phyloP scores from a whole-genome alignment of 116 monocot species.

The Iris pallida region DNA sequence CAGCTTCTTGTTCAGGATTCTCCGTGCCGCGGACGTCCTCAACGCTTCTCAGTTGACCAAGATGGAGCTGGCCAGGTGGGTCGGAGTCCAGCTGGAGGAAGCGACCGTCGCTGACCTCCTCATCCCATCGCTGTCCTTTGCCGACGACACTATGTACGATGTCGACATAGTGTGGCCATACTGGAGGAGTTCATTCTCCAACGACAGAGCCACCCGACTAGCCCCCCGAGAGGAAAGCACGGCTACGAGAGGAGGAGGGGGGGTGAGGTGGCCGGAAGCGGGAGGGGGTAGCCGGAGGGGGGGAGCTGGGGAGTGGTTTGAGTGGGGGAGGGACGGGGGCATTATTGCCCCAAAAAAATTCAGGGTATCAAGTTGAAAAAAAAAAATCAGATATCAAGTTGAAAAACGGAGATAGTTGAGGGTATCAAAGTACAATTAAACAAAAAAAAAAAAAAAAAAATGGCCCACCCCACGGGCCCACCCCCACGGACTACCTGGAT shows the following conservation, averaged over 20 bases:
- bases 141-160: conserved; percentile 43
- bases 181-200: conserved; percentile 76
- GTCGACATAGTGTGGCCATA: conserved; percentile 63
- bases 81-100: conserved; percentile 63
- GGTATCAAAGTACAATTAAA: too few species aligned
- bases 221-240: conserved; percentile 22
- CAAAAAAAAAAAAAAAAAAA: too few species aligned
- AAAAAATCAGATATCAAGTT: too few species aligned
- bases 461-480: too few species aligned
- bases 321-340: too few species aligned
- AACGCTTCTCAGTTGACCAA: conserved; percentile 38
- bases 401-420: too few species aligned
- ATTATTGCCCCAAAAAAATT: too few species aligned
- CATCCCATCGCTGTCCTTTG: conserved; percentile 36
- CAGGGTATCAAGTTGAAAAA: too few species aligned
- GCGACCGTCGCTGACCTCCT: conserved; percentile 54
- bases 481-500: too few species aligned
- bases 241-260: conserved; percentile 21
- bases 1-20: conserved; percentile 56
- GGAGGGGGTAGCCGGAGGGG: too few species aligned
- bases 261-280: too few species aligned
- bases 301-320: too few species aligned
- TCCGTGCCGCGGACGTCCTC: conserved; percentile 51
- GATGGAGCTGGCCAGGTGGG: conserved; percentile 45
- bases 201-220: conserved; percentile 49